Evolutionary conservation across 345 rosid species (phyloP).

Genomic region (Rhizophora mangle): DNA sequence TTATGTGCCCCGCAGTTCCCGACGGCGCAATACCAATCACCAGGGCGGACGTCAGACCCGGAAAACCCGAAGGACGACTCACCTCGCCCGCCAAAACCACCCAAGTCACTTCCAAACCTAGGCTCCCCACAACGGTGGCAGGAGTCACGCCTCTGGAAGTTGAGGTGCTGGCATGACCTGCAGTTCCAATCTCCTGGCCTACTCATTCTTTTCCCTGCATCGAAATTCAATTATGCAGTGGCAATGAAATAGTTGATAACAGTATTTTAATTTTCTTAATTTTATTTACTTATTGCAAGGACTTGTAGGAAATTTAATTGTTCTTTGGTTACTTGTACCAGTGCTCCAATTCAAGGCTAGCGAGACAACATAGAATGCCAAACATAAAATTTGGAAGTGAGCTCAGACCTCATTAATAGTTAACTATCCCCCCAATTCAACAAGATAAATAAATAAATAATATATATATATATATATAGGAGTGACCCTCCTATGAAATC

Average conservation of each 20-base stretch:
- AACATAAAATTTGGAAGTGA: no score
- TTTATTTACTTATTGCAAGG: no score
- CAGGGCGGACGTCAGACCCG: constrained; percentile 90
- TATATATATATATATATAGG: no score
- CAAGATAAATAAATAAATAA: no score
- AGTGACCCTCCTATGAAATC: no score
- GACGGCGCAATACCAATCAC: constrained; percentile 90
- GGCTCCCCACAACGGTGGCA: constrained; percentile 70
- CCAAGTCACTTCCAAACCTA: constrained; percentile 36
- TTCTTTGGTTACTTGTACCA: no score
- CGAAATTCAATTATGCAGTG: neutral
- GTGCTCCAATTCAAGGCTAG: no score
- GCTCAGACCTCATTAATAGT: no score
- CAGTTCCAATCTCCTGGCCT: constrained; percentile 97
- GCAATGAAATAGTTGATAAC: neutral
- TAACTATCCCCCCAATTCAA: no score
- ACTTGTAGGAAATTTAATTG: no score
- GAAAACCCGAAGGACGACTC: constrained; percentile 68
- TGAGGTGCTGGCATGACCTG: constrained; percentile 76
- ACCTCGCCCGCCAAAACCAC: constrained; percentile 49
- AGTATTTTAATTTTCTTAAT: neutral
- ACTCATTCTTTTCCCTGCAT: constrained; percentile 39
- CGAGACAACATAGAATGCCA: no score
- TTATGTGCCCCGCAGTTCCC: constrained; percentile 92
- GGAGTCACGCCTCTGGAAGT: constrained; percentile 83